These are phyloP conservation scores for Penicillium waksmanii DNA, from an alignment of 495 filamentous ascomycete genomes.

Conservation along the genomic window DNA sequence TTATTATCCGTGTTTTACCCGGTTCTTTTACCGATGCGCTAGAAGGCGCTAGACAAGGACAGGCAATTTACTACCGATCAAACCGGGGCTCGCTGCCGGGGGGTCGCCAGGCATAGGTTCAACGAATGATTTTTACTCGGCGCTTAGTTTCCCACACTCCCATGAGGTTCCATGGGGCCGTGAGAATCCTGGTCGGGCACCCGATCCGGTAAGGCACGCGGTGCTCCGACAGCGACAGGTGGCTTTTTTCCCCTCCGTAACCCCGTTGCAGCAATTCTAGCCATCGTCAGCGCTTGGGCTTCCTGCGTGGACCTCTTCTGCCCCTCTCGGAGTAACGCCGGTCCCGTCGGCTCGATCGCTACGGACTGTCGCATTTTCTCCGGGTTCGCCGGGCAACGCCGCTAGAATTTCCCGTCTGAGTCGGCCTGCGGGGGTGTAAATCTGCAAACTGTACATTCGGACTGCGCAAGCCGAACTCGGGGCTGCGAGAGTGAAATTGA, in stretches of 20 bases:
- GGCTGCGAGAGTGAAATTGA: neutral
- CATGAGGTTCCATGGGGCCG: neutral
- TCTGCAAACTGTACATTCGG: neutral
- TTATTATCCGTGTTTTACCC: conserved; percentile 21
- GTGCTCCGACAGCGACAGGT: neutral
- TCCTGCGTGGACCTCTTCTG: neutral
- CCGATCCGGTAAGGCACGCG: conserved; percentile 12
- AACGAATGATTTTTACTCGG: neutral
- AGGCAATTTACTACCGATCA: neutral
- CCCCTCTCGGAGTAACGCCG: conserved; percentile 16
- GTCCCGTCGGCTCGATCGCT: conserved; percentile 20
- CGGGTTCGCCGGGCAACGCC: conserved; percentile 5
- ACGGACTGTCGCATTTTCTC: conserved; percentile 13
- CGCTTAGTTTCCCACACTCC: conserved; percentile 1
- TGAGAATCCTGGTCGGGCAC: conserved; percentile 16
- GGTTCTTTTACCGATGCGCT: conserved; percentile 12
- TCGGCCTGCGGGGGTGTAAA: neutral
- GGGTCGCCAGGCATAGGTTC: neutral
- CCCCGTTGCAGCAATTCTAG: conserved; percentile 4
- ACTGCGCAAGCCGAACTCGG: neutral
- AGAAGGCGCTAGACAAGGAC: conserved; percentile 4
- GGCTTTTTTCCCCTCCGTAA: neutral
- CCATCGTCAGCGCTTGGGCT: neutral
- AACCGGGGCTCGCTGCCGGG: neutral
- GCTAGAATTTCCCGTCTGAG: neutral